Evolutionary conservation across 331 rosid genomes (phyloP), one percentile per base, ranked within the genome.

Genomic region (Dryas integrifolia): DNA sequence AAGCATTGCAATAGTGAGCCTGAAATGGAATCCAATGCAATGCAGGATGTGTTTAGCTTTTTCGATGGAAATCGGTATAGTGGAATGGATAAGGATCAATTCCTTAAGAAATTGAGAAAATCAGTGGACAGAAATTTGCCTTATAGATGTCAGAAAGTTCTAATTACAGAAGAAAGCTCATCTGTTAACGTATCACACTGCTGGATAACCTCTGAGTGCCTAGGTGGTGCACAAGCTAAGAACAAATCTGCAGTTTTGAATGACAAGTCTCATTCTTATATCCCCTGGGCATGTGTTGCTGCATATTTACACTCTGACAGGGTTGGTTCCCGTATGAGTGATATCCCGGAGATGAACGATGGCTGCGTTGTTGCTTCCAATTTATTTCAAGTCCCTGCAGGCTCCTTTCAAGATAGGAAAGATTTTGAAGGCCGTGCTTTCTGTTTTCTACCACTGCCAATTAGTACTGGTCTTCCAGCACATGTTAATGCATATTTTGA

Each of bases 231-330:
- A 75, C 85, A 63, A 76, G 74, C 82, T 74, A 89, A 88, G 76
- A 80, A 75, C 49, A 77, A 84, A 56, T 79, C 87, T 58, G 75
- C 77, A 58, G 72, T 80, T 15, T 62, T 81, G 69, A 83, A 65
- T 70, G 80, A 79, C 64, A 88, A 81, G 65, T 77, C 81, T 26
- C 78, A 81, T 81, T 85, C 87, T 74, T 94, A 81, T 82, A 79
- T 91, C 77, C 98, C 98, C 16, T 91, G 97, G 97, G 98, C 98
- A 70, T 88, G 96, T 65, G 97, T 94, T 80, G 98, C 98, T 81
- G 95, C 91, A 67, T 74, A 78, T 82, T 80, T 94, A 79, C 88
- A 86, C 67, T 88, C 96, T 81, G 77, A 84, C 67, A 84, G 83
- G 82, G 82, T 82, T 77, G 88, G 77, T 58, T 61, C 72, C 65